Evolutionary conservation across 2,329 filamentous ascomycete species (phyloP), one percentile per base, ranked within the genome.

Genomic region (Simplicillium sp.): DNA sequence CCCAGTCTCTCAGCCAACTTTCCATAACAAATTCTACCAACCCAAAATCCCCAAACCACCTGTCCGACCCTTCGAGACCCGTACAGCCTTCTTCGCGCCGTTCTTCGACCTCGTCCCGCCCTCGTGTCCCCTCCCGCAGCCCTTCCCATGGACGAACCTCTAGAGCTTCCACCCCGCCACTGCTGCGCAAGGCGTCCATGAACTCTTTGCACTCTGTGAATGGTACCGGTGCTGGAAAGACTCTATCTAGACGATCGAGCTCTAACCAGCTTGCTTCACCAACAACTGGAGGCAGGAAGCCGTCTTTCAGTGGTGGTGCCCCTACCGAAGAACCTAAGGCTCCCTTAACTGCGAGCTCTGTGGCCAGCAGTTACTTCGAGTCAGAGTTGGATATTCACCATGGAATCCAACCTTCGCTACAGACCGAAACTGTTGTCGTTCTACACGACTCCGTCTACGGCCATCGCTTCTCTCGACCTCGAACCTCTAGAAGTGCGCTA

Each of bases 401-500:
- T 43, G 63, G 66, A 28, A 54, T 55, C 2, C 57, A 63, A 11
- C 57, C 62, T 3, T 59, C 61, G 8, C 55, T 60, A 18, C 49
- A 63, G 29, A 61, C 74, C 11, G 69, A 88, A 45, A 87, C 87
- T 0, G 64, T 94, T 4, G 88, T 97, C 36, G 74, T 98, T 25
- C 67, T 98, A 2, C 88, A 97, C 53, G 92, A 98, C 64, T 82
- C 84, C 40, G 95, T 90, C 62, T 98, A 97, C 58, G 89, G 90
- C 17, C 92, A 98, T 64, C 82, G 88, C 16, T 98, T 81, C 60
- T 87, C 89, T 11, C 76, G 92, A 35, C 87, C 87, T 4, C 82
- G 84, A 51, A 83, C 87, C 1, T 82, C 79, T 16, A 83, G 83
- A 52, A 73, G 68, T 35, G 74, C 75, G 13, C 71, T 97, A 1